Conservation (phyloP, 2,329 filamentous ascomycete genomes). For the Cryphonectria nitschkei region DNA sequence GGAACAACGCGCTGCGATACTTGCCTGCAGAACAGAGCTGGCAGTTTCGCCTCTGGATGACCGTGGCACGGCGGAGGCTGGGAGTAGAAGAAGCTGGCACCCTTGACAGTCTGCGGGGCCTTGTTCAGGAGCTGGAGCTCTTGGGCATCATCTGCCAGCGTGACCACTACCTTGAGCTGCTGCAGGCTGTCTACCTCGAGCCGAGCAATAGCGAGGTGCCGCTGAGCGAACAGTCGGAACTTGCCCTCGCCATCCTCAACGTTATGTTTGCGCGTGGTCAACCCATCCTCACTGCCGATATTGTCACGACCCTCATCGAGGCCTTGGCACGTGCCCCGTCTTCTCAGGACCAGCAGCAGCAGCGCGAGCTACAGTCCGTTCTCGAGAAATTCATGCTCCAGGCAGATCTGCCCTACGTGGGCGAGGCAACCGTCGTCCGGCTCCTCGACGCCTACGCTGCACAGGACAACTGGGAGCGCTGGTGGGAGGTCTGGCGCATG, state of each 20-base stretch:
- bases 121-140: constrained; percentile 45
- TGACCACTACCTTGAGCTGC: constrained; percentile 42
- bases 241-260: constrained; percentile 49
- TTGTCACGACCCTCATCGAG: constrained; percentile 56
- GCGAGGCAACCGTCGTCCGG: constrained; percentile 42
- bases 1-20: constrained; percentile 34
- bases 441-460: constrained; percentile 52
- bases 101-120: constrained; percentile 32
- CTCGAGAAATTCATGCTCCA: constrained; percentile 51
- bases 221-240: constrained; percentile 38
- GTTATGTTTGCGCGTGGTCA: constrained; percentile 52
- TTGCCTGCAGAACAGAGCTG: constrained; percentile 40
- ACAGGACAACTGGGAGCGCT: constrained; percentile 55
- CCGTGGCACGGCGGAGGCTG: constrained; percentile 34
- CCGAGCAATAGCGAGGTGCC: constrained; percentile 30
- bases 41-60: constrained; percentile 39
- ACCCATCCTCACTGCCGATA: constrained; percentile 46
- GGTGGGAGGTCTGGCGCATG: constrained; percentile 65
- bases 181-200: constrained; percentile 44
- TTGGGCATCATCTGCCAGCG: constrained; percentile 42
- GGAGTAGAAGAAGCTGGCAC: constrained; percentile 23
- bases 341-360: constrained; percentile 38
- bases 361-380: constrained; percentile 47
- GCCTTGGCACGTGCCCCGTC: constrained; percentile 40
- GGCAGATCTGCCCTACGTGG: constrained; percentile 43